A percentile compares a stretch with the other conserved stretches of the same genome.
Evolutionary conservation across 371 early-diverging fungal species (phyloP).

Genomic region (Haplosporangium sp.): DNA sequence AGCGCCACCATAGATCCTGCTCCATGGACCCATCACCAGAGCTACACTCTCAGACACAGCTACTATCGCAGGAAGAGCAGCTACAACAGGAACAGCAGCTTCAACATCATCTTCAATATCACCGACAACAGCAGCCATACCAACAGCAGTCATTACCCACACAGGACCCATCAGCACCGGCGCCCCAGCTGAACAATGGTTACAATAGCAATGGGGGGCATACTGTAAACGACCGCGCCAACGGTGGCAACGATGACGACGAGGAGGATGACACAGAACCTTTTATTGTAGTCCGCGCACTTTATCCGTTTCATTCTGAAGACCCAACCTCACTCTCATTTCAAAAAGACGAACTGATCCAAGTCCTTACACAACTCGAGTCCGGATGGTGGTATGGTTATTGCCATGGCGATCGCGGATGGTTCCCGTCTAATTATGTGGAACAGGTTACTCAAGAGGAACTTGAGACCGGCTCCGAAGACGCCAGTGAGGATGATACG

Average conservation of each 20-base stretch:
- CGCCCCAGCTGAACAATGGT: neutral
- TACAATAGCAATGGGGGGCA: neutral
- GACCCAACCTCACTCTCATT: conserved; percentile 72
- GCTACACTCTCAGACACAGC: conserved; percentile 1
- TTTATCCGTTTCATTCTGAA: conserved; percentile 48
- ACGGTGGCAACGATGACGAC: neutral
- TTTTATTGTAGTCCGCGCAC: conserved; percentile 42
- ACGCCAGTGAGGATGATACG: conserved; percentile 28
- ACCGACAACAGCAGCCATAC: conserved; percentile 4
- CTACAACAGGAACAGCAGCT: neutral
- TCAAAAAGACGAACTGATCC: conserved; percentile 80
- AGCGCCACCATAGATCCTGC: conserved; percentile 1
- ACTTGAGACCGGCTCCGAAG: conserved; percentile 21
- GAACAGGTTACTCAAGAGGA: conserved; percentile 31
- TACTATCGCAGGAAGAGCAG: neutral
- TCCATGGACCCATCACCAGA: neutral
- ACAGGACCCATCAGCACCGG: conserved; percentile 4
- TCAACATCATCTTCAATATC: neutral
- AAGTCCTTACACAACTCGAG: conserved; percentile 83
- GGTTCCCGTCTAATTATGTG: conserved; percentile 76
- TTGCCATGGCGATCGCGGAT: conserved; percentile 74
- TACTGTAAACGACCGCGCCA: neutral
- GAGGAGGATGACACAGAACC: conserved; percentile 24
- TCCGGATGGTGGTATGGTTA: conserved; percentile 95
- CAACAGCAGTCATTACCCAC: conserved; percentile 1